Percentiles rank a stretch among this genome's conserved stretches.
Evolutionary conservation across 2,329 filamentous ascomycete genomes (phyloP).

Genomic region (Lachnellula cervina): DNA sequence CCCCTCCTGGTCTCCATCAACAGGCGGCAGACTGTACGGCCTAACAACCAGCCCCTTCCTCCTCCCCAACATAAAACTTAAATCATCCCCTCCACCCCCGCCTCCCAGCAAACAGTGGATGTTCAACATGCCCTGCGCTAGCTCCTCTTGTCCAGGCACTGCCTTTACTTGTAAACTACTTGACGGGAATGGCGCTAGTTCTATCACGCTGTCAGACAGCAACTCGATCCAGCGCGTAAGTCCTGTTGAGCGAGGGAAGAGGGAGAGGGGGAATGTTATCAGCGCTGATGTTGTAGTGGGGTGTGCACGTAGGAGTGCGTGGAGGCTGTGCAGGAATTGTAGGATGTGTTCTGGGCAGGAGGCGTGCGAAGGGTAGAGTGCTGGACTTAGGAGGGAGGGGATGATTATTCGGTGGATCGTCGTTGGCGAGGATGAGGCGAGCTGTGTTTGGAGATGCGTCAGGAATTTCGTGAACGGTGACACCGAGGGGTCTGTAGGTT

Average conservation of each 20-base stretch:
- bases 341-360: conserved; percentile 69
- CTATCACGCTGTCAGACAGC: conserved; percentile 78
- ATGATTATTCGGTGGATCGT: conserved; percentile 76
- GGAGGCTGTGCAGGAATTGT: conserved; percentile 74
- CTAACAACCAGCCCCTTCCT: conserved; percentile 76
- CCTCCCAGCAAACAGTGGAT: conserved; percentile 79
- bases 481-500: conserved; percentile 29
- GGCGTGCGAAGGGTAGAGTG: conserved; percentile 66
- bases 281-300: conserved; percentile 63
- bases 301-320: conserved; percentile 67
- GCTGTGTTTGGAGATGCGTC: conserved; percentile 48
- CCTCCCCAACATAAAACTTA: conserved; percentile 85
- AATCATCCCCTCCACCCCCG: conserved; percentile 68
- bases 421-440: conserved; percentile 52
- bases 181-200: conserved; percentile 70
- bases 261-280: conserved; percentile 70
- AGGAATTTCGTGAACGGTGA: conserved; percentile 64
- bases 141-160: conserved; percentile 52
- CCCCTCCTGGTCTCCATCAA: conserved; percentile 61
- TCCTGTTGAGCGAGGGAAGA: conserved; percentile 72
- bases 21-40: conserved; percentile 82
- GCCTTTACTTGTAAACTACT: conserved; percentile 22
- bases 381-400: conserved; percentile 83
- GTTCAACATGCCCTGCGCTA: conserved; percentile 79
- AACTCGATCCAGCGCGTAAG: conserved; percentile 83